Base-by-base conservation (phyloP, 2,329 filamentous ascomycete species). In the Plectosphaerella plurivora region DNA sequence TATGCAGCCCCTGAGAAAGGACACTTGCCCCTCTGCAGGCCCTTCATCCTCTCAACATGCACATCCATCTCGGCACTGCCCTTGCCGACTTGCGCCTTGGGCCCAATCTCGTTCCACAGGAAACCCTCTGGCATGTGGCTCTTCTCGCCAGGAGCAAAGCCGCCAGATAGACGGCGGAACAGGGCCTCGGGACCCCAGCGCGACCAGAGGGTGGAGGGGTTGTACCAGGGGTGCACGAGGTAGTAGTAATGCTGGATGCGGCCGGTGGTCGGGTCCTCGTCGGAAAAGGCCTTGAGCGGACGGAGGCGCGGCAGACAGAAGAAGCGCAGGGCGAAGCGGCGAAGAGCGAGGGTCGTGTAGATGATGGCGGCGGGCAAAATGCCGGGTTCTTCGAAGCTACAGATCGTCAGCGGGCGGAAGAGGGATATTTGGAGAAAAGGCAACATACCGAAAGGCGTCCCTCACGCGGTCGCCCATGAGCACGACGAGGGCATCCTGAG, bases 161-260 rank as follows among this genome's bases (percentile, higher is more conserved):
- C 76, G 9, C 77, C 78, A 45, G 65, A 57, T 8, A 70, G 47
- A 61, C 75, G 64, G 18, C 70, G 63, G 4, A 81, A 53, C 73
- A 76, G 76, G 0, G 76, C 83, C 54, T 66, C 65, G 0, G 77
- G 84, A 2, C 81, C 82, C 83, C 80, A 90, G 53, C 81, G 79
- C 60, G 77, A 82, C 81, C 76, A 82, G 41, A 80, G 65, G 0
- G 79, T 86, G 25, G 75, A 75, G 55, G 78, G 74, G 22, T 81
- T 73, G 65, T 89, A 89, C 68, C 81, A 88, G 3, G 87, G 87
- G 46, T 83, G 78, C 11, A 81, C 79, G 24, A 84, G 75, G 67
- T 83, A 88, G 37, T 72, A 58, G 0, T 70, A 59, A 64, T 60
- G 64, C 50, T 76, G 73, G 56, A 83, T 75, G 3, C 79, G 77